A percentile compares a stretch with the other conserved stretches of the same genome.
Evolutionary conservation across 2,329 filamentous ascomycete genomes (phyloP).

Genomic region (Colletotrichum sidae): DNA sequence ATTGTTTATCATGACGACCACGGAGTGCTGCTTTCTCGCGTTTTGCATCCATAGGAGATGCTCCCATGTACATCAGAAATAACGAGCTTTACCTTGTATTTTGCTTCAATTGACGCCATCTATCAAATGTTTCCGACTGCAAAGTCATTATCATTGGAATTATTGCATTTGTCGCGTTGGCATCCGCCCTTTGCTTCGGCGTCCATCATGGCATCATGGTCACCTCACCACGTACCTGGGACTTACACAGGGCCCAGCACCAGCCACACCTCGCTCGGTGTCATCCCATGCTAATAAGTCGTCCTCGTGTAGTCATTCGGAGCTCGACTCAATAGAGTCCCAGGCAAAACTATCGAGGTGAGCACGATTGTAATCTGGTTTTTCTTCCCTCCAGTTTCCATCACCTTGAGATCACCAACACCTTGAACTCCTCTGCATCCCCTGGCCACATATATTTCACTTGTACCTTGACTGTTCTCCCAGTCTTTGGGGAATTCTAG

Average conservation of each 20-base stretch:
- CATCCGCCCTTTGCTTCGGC: slow-evolving; percentile 9
- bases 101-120: slow-evolving; percentile 9
- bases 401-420: slow-evolving; percentile 20
- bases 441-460: slow-evolving; percentile 21
- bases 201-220: not conserved
- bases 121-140: not conserved
- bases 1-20: too few species aligned
- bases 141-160: not conserved
- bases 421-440: slow-evolving; percentile 9
- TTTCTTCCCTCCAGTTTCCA: slow-evolving; percentile 16
- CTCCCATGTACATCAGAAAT: slow-evolving; percentile 30
- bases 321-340: not conserved
- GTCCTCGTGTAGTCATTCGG: too few species aligned
- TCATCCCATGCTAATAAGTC: too few species aligned
- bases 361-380: not conserved
- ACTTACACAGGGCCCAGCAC: slow-evolving; percentile 20
- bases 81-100: slow-evolving; percentile 15
- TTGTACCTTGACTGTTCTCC: slow-evolving; percentile 18
- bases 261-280: slow-evolving; percentile 18
- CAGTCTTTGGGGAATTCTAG: slow-evolving; percentile 23
- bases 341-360: slow-evolving; percentile 6
- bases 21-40: too few species aligned
- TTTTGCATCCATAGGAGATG: too few species aligned
- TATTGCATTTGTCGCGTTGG: slow-evolving; percentile 22
- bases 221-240: slow-evolving; percentile 29